These are phyloP conservation scores for Mrakia hoshinonis DNA, from an alignment of 768 basidiomycete species.

Conservation along the genomic window DNA sequence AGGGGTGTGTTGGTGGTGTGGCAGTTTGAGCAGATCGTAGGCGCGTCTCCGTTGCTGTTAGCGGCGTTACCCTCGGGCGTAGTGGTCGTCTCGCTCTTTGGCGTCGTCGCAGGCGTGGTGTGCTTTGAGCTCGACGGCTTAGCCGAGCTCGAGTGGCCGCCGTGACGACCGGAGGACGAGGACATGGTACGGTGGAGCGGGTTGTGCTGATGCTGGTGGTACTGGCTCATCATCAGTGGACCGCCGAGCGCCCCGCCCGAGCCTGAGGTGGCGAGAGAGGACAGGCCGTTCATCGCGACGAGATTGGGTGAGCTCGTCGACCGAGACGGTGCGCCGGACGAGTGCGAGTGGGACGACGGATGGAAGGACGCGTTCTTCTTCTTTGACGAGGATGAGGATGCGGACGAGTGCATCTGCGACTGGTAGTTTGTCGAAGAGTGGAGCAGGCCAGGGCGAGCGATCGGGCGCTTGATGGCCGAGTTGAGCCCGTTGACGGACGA, in stretches of 20 bases:
- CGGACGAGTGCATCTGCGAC: background rate
- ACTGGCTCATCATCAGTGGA: conserved; percentile 26
- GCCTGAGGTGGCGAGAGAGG: conserved; percentile 17
- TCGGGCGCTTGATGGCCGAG: background rate
- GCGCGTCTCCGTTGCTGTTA: conserved; percentile 44
- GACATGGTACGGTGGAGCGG: no score
- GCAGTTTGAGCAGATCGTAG: conserved; percentile 87
- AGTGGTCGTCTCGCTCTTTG: conserved; percentile 22
- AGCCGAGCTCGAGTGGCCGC: background rate
- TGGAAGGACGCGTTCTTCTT: background rate
- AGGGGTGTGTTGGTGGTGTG: conserved; percentile 90
- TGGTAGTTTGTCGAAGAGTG: background rate
- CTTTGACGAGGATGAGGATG: background rate
- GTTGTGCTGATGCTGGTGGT: background rate
- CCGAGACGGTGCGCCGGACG: conserved; percentile 32
- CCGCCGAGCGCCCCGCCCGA: conserved; percentile 17
- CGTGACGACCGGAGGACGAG: background rate
- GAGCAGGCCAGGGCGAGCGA: conserved; percentile 7
- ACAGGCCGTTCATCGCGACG: conserved; percentile 32
- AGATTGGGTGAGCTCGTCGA: conserved; percentile 39
- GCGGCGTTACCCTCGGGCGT: conserved; percentile 36
- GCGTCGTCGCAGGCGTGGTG: conserved; percentile 19
- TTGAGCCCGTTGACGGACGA: conserved; percentile 1
- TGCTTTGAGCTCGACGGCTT: conserved; percentile 20
- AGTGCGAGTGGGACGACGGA: background rate